Evolutionary conservation across 768 basidiomycete genomes (phyloP), one percentile per base, ranked within the genome.

Genomic region (Solioccasus polychromus): DNA sequence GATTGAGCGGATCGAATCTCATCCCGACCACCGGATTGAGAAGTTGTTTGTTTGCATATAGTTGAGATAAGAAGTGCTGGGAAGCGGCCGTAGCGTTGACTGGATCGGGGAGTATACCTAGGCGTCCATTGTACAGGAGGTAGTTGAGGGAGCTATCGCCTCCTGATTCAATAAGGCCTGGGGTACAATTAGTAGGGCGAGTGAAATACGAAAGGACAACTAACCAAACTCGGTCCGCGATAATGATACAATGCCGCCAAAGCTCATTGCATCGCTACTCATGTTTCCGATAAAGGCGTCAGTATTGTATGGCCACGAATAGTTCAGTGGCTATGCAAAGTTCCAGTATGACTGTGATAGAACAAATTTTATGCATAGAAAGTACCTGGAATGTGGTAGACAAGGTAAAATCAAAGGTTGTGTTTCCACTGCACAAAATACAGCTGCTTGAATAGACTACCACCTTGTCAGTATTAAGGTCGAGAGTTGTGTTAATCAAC

Each of bases 1-100:
- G 62, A 22, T 61, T 40, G 12, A 25, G 14, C 1, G 52, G 62
- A 35, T 64, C 61, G 11, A 61, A 47, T 20, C 42, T 46, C 35
- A 61, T 50, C 20, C 46, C 57, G 18, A 64, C 39, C 11, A 59
- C 60, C 8, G 50, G 56, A 23, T 59, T 45, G 17, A 64, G 53
- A 24, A 61, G 44, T 23, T 58, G 50, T 2, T 47, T 41, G 18
- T 8, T 45, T 23, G 35, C 25, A 29, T 62, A 44, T 25, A 60
- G 12, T 28, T 26, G 35, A 28, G 47, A 47, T 19, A 58, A 38
- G 31, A 48, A 51, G 37, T 62, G 49, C 18, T 48, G 46, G 2
- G 48, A 49, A 0, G 59, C 50, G 29, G 50, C 53, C 15, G 58
- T 52, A 10, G 48, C 22, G 20, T 57, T 53, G 39, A 53, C n/a